Conservation (phyloP, 2,329 filamentous ascomycete genomes). For the Cercospora zeae-maydis region DNA sequence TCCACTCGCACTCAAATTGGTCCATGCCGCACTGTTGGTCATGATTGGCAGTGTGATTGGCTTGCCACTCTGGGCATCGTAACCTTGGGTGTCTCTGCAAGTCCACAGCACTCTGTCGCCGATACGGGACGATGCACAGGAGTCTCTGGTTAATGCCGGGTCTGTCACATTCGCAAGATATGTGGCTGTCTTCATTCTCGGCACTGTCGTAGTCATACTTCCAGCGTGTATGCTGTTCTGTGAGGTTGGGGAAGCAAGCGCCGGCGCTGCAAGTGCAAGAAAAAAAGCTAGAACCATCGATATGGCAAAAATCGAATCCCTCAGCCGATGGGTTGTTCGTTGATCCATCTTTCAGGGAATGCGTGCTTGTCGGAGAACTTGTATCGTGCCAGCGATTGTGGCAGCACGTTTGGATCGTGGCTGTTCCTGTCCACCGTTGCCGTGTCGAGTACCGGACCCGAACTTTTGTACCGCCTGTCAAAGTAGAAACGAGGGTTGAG, state of each 20-base stretch:
- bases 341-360: not conserved
- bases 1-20: slow-evolving; percentile 14
- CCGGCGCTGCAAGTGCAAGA: slow-evolving; percentile 5
- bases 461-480: not conserved
- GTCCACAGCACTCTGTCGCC: slow-evolving; percentile 27
- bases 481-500: not conserved
- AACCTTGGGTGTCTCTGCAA: slow-evolving; percentile 27
- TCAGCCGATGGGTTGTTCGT: not conserved
- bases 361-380: not conserved
- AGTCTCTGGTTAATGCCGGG: slow-evolving; percentile 26
- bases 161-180: slow-evolving; percentile 26
- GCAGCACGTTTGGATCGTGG: not conserved
- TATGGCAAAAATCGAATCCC: not conserved
- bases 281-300: not conserved
- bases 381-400: not conserved
- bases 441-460: slow-evolving; percentile 4
- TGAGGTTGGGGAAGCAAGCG: slow-evolving; percentile 14
- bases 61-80: slow-evolving; percentile 10
- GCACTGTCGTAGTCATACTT: slow-evolving; percentile 3
- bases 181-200: slow-evolving; percentile 18
- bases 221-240: not conserved
- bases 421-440: not conserved
- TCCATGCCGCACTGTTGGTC: slow-evolving; percentile 27
- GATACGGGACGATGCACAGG: slow-evolving; percentile 24
- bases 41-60: slow-evolving; percentile 17